Evolutionary conservation across 2,329 filamentous ascomycete genomes (phyloP).

Genomic region (Pestalotiopsis sp.): DNA sequence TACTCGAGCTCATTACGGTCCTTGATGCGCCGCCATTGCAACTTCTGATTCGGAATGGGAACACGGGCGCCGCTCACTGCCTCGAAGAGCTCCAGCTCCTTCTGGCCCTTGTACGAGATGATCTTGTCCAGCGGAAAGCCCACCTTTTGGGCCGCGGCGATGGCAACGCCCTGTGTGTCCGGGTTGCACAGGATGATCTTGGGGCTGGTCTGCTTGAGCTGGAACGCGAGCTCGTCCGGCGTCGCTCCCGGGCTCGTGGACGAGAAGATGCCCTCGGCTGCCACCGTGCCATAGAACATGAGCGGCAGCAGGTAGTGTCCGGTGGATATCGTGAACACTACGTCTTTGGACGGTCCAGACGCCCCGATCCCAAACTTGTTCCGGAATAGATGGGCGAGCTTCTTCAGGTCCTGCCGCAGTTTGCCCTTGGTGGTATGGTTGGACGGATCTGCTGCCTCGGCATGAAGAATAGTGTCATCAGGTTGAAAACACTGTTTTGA

Average conservation of each 20-base stretch:
- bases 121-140: constrained; percentile 47
- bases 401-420: constrained; percentile 47
- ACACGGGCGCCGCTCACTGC: constrained; percentile 29
- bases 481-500: constrained; percentile 32
- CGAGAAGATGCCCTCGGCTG: constrained; percentile 25
- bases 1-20: constrained; percentile 43
- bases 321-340: constrained; percentile 24
- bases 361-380: constrained; percentile 23
- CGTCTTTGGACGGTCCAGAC: constrained; percentile 20
- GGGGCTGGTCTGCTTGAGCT: constrained; percentile 38
- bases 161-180: constrained; percentile 44
- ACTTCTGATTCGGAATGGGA: constrained; percentile 34
- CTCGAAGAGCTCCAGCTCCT: constrained; percentile 25
- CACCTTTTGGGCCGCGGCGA: constrained; percentile 47
- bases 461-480: constrained; percentile 54
- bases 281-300: constrained; percentile 24
- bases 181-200: constrained; percentile 45
- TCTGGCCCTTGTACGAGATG: constrained; percentile 46
- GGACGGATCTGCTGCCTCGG: constrained; percentile 56
- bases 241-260: constrained; percentile 24
- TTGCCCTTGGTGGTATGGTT: constrained; percentile 53
- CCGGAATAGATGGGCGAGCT: constrained; percentile 56
- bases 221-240: constrained; percentile 26
- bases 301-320: constrained; percentile 26
- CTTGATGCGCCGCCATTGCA: constrained; percentile 56